A percentile compares a stretch with the other conserved stretches of the same genome.
Conservation (phyloP, 306 rosid genomes). For the Medicago ruthenica region DNA sequence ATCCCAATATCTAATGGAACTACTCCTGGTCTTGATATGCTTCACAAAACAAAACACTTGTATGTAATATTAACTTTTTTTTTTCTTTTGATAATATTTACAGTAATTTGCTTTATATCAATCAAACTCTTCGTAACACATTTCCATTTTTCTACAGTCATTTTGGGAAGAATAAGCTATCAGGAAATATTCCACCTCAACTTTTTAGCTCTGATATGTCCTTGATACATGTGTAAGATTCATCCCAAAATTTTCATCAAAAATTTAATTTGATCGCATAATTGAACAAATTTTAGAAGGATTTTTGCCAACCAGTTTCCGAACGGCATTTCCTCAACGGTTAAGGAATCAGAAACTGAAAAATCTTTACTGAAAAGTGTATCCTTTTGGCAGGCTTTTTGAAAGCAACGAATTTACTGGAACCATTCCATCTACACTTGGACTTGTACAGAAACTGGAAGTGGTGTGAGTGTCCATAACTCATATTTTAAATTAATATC, state of each 20-base stretch:
- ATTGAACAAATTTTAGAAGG: neutral
- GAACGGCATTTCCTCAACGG: neutral
- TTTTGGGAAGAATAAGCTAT: conserved; percentile 61
- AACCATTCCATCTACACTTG: conserved; percentile 64
- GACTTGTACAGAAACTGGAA: conserved; percentile 53
- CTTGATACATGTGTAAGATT: conserved; percentile 69
- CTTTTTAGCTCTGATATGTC: conserved; percentile 65
- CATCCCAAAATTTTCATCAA: conserved; percentile 3
- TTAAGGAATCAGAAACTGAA: neutral
- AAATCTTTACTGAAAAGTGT: neutral
- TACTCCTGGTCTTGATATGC: conserved; percentile 60
- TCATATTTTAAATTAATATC: conserved; percentile 22
- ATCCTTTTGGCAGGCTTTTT: conserved; percentile 61
- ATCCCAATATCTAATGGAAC: conserved; percentile 56
- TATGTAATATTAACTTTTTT: conserved; percentile 32
- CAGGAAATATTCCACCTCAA: conserved; percentile 57
- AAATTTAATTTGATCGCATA: neutral
- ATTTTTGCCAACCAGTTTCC: neutral
- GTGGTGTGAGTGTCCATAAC: conserved; percentile 68
- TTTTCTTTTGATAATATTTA: neutral
- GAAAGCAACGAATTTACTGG: conserved; percentile 61
- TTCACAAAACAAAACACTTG: conserved; percentile 52
- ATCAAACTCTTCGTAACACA: conserved; percentile 22
- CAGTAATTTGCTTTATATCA: neutral
- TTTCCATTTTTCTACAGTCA: conserved; percentile 59